Evolutionary conservation across 129 eudicot genomes (phyloP).

Genomic region (Flaveria bidentis): DNA sequence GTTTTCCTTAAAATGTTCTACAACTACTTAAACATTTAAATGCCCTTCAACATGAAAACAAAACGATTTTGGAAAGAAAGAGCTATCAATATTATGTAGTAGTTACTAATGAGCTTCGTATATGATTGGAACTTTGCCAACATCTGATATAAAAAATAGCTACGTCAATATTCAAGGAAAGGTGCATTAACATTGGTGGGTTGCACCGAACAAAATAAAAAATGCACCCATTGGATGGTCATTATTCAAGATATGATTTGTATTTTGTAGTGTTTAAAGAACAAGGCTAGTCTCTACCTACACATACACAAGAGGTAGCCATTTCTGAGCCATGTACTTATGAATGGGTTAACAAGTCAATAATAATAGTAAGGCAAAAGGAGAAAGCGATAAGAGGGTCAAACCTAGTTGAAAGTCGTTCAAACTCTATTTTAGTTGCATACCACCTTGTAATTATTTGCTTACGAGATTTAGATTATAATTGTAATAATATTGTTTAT

Average conservation of each 20-base stretch:
- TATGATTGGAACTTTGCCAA: background rate
- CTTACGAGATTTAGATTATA: background rate
- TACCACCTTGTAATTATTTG: background rate
- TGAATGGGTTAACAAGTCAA: background rate
- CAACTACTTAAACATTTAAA: background rate
- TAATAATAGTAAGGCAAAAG: background rate
- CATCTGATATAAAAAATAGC: background rate
- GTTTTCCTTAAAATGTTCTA: background rate
- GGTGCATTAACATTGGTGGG: too few species aligned
- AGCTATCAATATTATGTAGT: background rate
- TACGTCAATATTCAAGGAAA: too few species aligned
- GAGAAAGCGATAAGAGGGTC: background rate
- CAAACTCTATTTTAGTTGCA: background rate
- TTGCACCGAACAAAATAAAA: background rate
- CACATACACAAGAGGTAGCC: too few species aligned
- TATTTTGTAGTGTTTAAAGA: too few species aligned
- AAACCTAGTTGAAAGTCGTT: background rate
- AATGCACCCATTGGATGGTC: too few species aligned
- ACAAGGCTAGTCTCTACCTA: too few species aligned
- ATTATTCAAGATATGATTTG: too few species aligned
- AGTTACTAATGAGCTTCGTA: background rate
- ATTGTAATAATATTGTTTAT: background rate
- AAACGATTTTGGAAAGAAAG: background rate
- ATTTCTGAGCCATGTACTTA: too few species aligned
- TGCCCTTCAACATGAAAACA: conserved; percentile 4